Evolutionary conservation across 2,329 filamentous ascomycete species (phyloP).

Genomic region (Colletotrichum liaoningense): DNA sequence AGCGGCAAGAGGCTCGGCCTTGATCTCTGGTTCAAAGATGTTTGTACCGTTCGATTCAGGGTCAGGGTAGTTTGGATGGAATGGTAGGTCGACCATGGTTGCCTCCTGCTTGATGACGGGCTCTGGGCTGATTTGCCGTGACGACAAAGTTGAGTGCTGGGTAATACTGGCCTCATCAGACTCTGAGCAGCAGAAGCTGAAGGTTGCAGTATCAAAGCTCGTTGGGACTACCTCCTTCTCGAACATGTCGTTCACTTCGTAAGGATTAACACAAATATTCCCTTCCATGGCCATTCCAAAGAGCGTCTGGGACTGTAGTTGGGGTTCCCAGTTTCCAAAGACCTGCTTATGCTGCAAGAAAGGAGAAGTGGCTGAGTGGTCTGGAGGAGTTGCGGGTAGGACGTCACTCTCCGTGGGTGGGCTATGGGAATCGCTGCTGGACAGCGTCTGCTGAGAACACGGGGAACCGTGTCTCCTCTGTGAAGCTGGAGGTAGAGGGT

Average conservation of each 20-base stretch:
- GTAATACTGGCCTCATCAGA: slow-evolving; percentile 4
- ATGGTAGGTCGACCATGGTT: neutral
- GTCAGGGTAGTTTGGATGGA: slow-evolving; percentile 14
- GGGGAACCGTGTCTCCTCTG: slow-evolving; percentile 48
- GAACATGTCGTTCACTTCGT: slow-evolving; percentile 30
- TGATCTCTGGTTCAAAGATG: slow-evolving; percentile 32
- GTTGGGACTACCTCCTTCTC: slow-evolving; percentile 16
- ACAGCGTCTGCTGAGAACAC: slow-evolving; percentile 50
- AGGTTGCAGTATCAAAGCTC: neutral
- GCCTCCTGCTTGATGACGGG: slow-evolving; percentile 24
- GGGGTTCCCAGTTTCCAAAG: slow-evolving; percentile 6
- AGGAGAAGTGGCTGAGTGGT: slow-evolving; percentile 46
- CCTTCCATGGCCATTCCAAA: slow-evolving; percentile 15
- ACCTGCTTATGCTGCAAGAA: slow-evolving; percentile 38
- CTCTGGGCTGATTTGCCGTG: slow-evolving; percentile 23
- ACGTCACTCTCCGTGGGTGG: slow-evolving; percentile 54
- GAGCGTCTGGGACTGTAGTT: slow-evolving; percentile 13
- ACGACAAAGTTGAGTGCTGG: slow-evolving; percentile 15
- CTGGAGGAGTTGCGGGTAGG: slow-evolving; percentile 52
- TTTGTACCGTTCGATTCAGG: slow-evolving; percentile 36
- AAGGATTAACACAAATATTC: slow-evolving; percentile 30
- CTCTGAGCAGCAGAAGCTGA: slow-evolving; percentile 27
- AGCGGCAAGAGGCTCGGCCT: neutral
- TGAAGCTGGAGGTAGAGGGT: slow-evolving; percentile 39
- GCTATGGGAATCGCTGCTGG: slow-evolving; percentile 51